phyloP scores from a whole-genome alignment of 2,329 filamentous ascomycete species.

The Cordyceps cateniannulata region DNA sequence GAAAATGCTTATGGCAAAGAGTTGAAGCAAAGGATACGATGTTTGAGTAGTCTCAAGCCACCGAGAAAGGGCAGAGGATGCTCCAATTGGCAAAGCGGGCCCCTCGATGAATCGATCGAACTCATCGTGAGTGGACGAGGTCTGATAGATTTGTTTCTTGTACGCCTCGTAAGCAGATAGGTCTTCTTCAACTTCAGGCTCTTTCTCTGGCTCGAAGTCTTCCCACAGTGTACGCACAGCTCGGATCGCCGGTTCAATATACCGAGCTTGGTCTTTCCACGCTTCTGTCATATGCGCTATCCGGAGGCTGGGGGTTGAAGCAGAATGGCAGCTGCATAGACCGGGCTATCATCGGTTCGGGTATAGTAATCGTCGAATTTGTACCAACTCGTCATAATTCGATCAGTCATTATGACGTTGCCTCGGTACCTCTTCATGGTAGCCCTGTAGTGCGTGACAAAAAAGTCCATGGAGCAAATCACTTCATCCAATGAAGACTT shows the following conservation, averaged over 20 bases:
- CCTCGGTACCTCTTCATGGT: neutral
- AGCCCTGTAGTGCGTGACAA: neutral
- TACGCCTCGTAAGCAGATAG: neutral
- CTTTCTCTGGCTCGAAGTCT: neutral
- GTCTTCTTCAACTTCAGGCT: neutral
- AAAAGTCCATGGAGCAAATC: neutral
- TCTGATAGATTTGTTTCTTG: neutral
- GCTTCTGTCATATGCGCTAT: neutral
- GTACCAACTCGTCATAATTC: neutral
- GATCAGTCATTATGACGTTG: neutral
- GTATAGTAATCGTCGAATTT: neutral
- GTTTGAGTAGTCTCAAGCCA: constrained; percentile 3
- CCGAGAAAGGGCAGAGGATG: neutral
- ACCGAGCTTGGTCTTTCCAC: neutral
- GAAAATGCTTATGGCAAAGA: neutral
- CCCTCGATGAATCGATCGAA: neutral
- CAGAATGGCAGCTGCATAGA: neutral
- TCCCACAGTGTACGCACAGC: neutral
- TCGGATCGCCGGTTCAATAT: neutral
- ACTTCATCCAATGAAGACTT: neutral
- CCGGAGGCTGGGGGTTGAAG: neutral
- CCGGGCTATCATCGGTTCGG: neutral
- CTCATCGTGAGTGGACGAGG: neutral
- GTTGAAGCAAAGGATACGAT: neutral
- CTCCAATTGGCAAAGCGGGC: neutral